These are phyloP conservation scores for Prunus campanulata DNA, from an alignment of 306 rosid genomes.

Conservation along the genomic window DNA sequence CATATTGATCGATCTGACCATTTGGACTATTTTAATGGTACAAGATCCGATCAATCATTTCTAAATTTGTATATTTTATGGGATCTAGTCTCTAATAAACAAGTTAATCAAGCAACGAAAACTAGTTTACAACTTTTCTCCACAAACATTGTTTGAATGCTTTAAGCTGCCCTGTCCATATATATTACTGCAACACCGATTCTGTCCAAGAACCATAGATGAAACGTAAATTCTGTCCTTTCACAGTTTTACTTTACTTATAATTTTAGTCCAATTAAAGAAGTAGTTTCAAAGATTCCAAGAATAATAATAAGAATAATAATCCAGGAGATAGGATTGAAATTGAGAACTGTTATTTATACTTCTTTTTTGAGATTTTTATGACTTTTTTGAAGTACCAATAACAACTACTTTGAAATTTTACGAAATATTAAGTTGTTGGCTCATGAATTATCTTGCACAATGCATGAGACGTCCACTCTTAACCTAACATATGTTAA, in stretches of 20 bases:
- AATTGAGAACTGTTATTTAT: too few species aligned
- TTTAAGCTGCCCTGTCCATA: neutral
- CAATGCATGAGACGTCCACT: too few species aligned
- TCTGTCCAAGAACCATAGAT: neutral
- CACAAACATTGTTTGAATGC: conserved; percentile 2
- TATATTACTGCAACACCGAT: neutral
- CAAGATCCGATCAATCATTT: conserved; percentile 5
- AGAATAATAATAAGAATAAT: neutral
- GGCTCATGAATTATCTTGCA: neutral
- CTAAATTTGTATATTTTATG: neutral
- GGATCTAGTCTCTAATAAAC: neutral
- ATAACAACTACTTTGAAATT: neutral
- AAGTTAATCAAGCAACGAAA: neutral
- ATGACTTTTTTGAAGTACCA: too few species aligned
- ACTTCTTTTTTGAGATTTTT: too few species aligned
- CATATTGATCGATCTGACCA: neutral
- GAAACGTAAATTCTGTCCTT: neutral
- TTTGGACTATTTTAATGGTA: conserved; percentile 2
- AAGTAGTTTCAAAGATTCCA: neutral
- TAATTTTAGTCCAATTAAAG: neutral
- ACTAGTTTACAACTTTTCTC: neutral
- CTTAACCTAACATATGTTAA: too few species aligned
- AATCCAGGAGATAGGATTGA: neutral
- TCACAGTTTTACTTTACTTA: neutral
- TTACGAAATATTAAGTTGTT: neutral